Conservation (phyloP, 768 basidiomycete genomes). For the Tricholoma hemisulphureum region DNA sequence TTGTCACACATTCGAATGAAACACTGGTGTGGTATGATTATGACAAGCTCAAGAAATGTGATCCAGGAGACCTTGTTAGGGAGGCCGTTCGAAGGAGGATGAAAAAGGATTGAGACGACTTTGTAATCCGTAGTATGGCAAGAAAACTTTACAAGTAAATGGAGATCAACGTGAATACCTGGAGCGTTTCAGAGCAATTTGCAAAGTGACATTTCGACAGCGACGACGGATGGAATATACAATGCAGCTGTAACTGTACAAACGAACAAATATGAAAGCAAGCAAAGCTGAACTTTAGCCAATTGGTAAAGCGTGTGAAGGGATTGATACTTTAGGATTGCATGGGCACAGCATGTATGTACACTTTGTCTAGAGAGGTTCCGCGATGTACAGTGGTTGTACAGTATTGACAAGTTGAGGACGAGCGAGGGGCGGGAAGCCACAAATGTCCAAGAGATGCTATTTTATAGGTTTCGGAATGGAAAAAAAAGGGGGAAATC, state of each 20-base stretch:
- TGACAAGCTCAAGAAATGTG: constrained; percentile 59
- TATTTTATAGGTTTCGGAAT: background rate
- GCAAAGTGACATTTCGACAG: constrained; percentile 1
- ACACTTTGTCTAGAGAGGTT: background rate
- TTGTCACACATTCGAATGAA: constrained; percentile 66
- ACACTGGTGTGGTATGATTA: constrained; percentile 80
- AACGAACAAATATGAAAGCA: background rate
- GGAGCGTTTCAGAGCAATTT: background rate
- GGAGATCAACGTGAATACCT: no score
- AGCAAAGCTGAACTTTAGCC: background rate
- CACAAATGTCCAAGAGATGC: constrained; percentile 4
- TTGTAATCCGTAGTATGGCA: background rate
- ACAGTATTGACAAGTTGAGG: background rate
- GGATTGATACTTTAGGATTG: background rate
- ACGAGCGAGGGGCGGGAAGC: background rate
- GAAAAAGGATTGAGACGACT: background rate
- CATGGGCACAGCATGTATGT: background rate
- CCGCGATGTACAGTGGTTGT: background rate
- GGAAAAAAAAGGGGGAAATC: background rate
- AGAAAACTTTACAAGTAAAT: no score
- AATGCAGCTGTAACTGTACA: constrained; percentile 1
- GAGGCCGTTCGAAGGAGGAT: constrained; percentile 29
- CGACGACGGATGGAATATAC: background rate
- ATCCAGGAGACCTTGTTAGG: constrained; percentile 52
- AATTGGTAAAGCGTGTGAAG: background rate